Percentiles rank a stretch among this genome's conserved stretches.
phyloP scores from a whole-genome alignment of 2,329 filamentous ascomycete genomes.

The Apiospora pterosperma region DNA sequence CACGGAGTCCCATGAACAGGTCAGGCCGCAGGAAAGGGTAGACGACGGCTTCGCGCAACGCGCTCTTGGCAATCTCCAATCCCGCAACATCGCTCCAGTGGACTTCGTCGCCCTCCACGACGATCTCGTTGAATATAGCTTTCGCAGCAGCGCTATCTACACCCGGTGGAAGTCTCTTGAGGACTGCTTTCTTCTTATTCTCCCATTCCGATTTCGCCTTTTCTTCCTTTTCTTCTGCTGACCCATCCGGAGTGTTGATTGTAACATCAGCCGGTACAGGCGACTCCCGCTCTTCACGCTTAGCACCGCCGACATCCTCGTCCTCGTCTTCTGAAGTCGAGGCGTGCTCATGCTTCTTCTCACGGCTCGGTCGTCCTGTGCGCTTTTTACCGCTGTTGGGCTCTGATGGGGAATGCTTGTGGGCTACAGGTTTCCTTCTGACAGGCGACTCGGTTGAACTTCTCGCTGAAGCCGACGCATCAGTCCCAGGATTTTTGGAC shows the following conservation, averaged over 20 bases:
- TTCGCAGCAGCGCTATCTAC: conserved; percentile 80
- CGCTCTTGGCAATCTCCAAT: conserved; percentile 83
- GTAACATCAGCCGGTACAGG: conserved; percentile 38
- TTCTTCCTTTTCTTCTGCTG: conserved; percentile 29
- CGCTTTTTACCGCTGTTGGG: conserved; percentile 22
- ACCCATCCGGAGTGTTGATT: conserved; percentile 43
- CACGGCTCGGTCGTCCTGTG: conserved; percentile 8
- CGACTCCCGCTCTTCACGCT: conserved; percentile 39
- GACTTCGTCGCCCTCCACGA: conserved; percentile 90
- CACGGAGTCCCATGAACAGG: conserved; percentile 90
- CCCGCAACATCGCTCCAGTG: conserved; percentile 94
- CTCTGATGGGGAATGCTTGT: conserved; percentile 9
- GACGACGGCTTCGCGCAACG: conserved; percentile 91
- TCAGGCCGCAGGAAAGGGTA: conserved; percentile 96
- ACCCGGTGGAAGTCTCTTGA: conserved; percentile 77
- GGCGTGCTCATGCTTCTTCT: not conserved
- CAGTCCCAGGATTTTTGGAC: not conserved
- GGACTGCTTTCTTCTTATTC: conserved; percentile 57
- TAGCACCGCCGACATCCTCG: conserved; percentile 12
- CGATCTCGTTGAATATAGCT: conserved; percentile 93
- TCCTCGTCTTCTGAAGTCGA: conserved; percentile 15
- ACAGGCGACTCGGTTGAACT: conserved; percentile 14
- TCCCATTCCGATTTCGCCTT: conserved; percentile 50
- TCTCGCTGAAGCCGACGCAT: conserved; percentile 2
- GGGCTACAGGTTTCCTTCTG: conserved; percentile 16